Evolutionary conservation across 345 rosid genomes (phyloP), one percentile per base, ranked within the genome.

Genomic region (Eucalyptus guilfoylei): DNA sequence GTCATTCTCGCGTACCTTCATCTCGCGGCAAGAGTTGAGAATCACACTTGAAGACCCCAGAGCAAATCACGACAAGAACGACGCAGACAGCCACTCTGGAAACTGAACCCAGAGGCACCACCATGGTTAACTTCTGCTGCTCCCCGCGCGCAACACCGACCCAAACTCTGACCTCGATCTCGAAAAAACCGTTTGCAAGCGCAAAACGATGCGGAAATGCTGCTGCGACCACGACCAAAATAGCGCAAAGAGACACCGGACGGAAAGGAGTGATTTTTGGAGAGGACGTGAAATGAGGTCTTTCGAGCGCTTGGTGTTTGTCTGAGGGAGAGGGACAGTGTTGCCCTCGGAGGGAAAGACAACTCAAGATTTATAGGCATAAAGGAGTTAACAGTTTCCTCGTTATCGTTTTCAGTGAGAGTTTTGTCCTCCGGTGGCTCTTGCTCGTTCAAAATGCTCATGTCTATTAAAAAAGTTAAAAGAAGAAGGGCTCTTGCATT

Each of bases 1-100:
- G 81, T 37, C 8, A 6, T 72, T 37, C 45, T 72, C 67, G 81
- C 83, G 26, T 76, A 95, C 98, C 98, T 95, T 96, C 97, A 30
- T 92, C 93, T 4, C 45, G 90, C 6, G 96, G 95, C 88, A 96
- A 88, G 52, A 89, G 91, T 89, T 90, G 95, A 91, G 95, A 95
- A 80, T 87, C 90, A 50, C 93, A 91, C 89, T 93, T 92, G 30
- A 92, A 88, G 44, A 72, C 87, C 15, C 34, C 81, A 11, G 85
- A 91, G 89, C 90, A 92, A 45, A 88, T 89, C 89, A 91, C 86
- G 62, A 87, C 45, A 88, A 92, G 52, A 88, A 94, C 80, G 89
- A 92, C 87, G 45, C 83, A 76, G 83, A 19, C 83, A 19, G 40
- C 28, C 83, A 21, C 83, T 37, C 83, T 76, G 83, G 28, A 76